A percentile compares a stretch with the other conserved stretches of the same genome.
These are phyloP conservation scores for Neopestalotiopsis sp. DNA, from an alignment of 2,329 filamentous ascomycete genomes.

Conservation along the genomic window DNA sequence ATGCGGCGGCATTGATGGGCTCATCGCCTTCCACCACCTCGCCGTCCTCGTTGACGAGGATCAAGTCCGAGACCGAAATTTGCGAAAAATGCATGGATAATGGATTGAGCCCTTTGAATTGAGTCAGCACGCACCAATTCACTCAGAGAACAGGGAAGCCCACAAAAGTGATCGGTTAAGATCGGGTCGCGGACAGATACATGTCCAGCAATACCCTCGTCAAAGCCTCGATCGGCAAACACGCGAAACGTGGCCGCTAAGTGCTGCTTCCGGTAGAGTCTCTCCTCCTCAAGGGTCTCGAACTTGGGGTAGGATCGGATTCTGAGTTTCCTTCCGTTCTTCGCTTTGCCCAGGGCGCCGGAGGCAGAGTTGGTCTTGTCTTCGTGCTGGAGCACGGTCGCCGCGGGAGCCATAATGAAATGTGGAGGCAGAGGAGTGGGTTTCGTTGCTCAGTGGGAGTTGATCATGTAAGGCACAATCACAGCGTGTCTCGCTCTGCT, in stretches of 20 bases:
- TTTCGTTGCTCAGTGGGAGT: too few relatives aligned
- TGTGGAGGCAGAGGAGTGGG: neutral
- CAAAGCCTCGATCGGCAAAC: slow-evolving; percentile 65
- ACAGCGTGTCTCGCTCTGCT: too few relatives aligned
- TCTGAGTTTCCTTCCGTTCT: slow-evolving; percentile 32
- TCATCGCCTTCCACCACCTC: slow-evolving; percentile 62
- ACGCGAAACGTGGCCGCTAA: slow-evolving; percentile 66
- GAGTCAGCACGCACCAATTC: too few relatives aligned
- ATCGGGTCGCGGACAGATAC: slow-evolving; percentile 68
- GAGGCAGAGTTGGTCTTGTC: neutral
- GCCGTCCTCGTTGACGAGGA: slow-evolving; percentile 62
- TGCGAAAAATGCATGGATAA: slow-evolving; percentile 64
- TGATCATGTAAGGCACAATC: too few relatives aligned
- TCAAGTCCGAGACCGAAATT: slow-evolving; percentile 64
- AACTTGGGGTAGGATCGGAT: slow-evolving; percentile 44
- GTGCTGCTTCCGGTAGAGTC: slow-evolving; percentile 62
- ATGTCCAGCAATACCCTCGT: slow-evolving; percentile 67
- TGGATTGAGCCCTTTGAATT: slow-evolving; percentile 37
- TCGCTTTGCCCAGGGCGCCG: slow-evolving; percentile 28
- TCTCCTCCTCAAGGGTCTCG: slow-evolving; percentile 55
- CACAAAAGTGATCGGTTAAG: slow-evolving; percentile 62
- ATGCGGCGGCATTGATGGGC: slow-evolving; percentile 62
- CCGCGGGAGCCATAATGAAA: neutral
- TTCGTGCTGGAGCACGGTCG: neutral
- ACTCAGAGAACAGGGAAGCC: too few relatives aligned